Conservation (phyloP, 1,284 basidiomycete species). For the Fereydounia khargensis region DNA sequence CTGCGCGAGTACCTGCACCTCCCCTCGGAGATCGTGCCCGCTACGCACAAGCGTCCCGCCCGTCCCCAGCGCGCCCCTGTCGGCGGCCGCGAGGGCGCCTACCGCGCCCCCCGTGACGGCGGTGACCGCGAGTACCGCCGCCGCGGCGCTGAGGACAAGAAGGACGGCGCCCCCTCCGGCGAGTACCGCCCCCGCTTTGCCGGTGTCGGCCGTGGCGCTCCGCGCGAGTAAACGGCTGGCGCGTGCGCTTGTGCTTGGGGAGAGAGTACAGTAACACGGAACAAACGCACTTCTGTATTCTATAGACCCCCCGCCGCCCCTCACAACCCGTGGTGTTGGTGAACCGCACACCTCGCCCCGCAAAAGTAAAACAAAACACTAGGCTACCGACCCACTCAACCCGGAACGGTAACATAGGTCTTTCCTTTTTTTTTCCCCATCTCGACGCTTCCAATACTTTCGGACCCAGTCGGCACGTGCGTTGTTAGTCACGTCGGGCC, state of each 20-base stretch:
- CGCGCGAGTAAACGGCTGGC: slow-evolving; percentile 49
- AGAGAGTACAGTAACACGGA: too few species aligned
- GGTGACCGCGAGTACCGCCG: slow-evolving; percentile 57
- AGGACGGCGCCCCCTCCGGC: slow-evolving; percentile 52
- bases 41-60: slow-evolving; percentile 56
- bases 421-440: slow-evolving; percentile 2
- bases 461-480: too few species aligned
- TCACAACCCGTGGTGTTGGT: too few species aligned
- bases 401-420: neutral
- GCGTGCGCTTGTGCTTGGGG: too few species aligned
- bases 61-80: slow-evolving; percentile 49
- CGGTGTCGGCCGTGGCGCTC: slow-evolving; percentile 52
- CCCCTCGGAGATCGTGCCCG: slow-evolving; percentile 57
- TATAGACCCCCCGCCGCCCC: too few species aligned
- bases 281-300: too few species aligned
- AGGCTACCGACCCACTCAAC: slow-evolving; percentile 5
- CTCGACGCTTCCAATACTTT: slow-evolving; percentile 2
- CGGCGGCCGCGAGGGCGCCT: slow-evolving; percentile 47
- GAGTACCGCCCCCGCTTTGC: slow-evolving; percentile 57
- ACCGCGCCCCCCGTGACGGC: slow-evolving; percentile 47
- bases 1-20: slow-evolving; percentile 57
- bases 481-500: slow-evolving; percentile 42
- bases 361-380: too few species aligned
- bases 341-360: too few species aligned
- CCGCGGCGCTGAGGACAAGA: slow-evolving; percentile 48